These are phyloP conservation scores for Cadophora sp. DNA, from an alignment of 2,329 filamentous ascomycete genomes.

Conservation along the genomic window DNA sequence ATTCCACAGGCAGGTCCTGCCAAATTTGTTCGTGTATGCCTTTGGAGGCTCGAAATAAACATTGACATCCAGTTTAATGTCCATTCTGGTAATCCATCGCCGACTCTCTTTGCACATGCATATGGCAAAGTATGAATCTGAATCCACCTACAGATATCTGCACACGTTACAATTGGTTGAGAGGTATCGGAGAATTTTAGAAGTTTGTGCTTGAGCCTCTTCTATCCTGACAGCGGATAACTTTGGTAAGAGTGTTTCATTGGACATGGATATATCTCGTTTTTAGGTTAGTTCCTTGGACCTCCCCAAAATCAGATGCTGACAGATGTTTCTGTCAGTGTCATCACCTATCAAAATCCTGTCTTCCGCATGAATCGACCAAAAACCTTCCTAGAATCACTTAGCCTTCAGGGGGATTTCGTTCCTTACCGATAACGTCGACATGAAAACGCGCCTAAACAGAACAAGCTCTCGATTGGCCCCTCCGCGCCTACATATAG, in stretches of 20 bases:
- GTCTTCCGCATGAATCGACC: neutral
- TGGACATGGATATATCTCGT: neutral
- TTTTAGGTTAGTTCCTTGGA: neutral
- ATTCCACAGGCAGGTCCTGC: too few species aligned
- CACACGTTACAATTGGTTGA: neutral
- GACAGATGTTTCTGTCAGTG: neutral
- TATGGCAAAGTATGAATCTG: neutral
- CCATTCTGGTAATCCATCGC: too few species aligned
- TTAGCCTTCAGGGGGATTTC: neutral
- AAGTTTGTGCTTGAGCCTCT: neutral
- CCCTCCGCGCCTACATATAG: neutral
- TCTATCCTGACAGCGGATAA: slow-evolving; percentile 3
- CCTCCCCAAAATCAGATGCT: neutral
- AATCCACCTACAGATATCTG: neutral
- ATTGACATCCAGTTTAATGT: too few species aligned
- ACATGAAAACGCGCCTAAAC: neutral
- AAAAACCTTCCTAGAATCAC: neutral
- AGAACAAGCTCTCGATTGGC: neutral
- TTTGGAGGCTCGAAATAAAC: too few species aligned
- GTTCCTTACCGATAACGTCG: neutral
- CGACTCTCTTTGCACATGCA: neutral
- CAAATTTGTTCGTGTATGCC: too few species aligned
- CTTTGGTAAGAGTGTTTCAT: neutral
- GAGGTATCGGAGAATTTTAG: neutral
- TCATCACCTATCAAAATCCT: neutral